Base-by-base conservation (phyloP, 371 early-diverging fungal species). In the Mucor velutinosus region DNA sequence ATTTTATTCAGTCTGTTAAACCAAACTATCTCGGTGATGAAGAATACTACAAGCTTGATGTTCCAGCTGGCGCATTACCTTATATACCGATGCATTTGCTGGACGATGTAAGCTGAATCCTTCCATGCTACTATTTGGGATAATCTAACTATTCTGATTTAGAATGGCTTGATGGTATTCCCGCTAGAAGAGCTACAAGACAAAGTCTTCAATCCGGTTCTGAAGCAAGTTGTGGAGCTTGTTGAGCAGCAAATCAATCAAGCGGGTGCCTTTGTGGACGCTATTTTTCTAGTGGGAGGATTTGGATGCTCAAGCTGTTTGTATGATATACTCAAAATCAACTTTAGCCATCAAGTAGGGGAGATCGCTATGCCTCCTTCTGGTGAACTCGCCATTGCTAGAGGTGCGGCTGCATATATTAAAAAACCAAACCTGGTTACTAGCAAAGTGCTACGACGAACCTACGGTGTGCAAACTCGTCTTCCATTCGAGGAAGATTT, bases 281-380 rank as follows among this genome's bases (percentile, higher is more conserved):
- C 86, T 6, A 63, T 87, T 10, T 87, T 87, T 58, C 70, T 87
- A 62, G 88, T 87, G 4, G 88, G 88, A 63, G 88, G 88, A 33
- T 87, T 87, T 66, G 88, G 88, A 12, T 82, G 85, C 25, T 86
- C 86, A 64, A 82, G 81, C 62, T 86, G 85, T 66, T 60, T 87
- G 51, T 79, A 81, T 57, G 83, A 86, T 29, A 80, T 76, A 29
- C 70, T 87, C 10, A 77, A 76, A 41, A 58, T 71, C 29, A 71
- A 79, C 8, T 79, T 80, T 65, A 65, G 69, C 12, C 29, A 67
- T 4, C 32, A 41, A 15, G 25, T 47, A 19, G 81, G 81, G 19
- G 66, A 77, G 19, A 79, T 83, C 0, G 84, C 79, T 7, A 81
- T 83, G 30, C 84, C 84, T 12, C 84, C 84, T 29, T 73, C 79